Evolutionary conservation across 2,329 filamentous ascomycete species (phyloP).

Genomic region (Aspergillus proliferans): DNA sequence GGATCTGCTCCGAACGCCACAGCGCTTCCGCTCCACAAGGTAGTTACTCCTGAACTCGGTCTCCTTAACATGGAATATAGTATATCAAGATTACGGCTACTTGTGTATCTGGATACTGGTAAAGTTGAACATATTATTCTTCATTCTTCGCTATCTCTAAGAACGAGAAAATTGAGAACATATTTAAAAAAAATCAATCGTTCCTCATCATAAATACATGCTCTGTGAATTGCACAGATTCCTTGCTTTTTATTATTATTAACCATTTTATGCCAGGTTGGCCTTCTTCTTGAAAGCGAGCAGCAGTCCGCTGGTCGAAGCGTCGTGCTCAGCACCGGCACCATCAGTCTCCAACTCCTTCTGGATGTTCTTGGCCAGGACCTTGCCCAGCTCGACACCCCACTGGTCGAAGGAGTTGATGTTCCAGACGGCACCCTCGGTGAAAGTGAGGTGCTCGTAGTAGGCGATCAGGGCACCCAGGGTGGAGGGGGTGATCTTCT

Average conservation of each 20-base stretch:
- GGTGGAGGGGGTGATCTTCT: slow-evolving; percentile 88
- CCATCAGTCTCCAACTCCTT: slow-evolving; percentile 70
- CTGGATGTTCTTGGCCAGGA: slow-evolving; percentile 85
- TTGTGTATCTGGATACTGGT: neutral
- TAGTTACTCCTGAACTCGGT: neutral
- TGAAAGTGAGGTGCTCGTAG: slow-evolving; percentile 98
- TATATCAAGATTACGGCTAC: neutral
- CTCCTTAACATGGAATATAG: neutral
- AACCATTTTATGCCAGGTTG: slow-evolving; percentile 33
- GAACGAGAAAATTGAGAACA: neutral
- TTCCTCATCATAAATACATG: neutral
- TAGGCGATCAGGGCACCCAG: slow-evolving; percentile 94
- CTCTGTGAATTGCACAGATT: neutral
- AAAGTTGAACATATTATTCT: neutral
- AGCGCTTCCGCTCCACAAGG: neutral
- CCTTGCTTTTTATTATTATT: neutral
- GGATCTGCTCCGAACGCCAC: neutral
- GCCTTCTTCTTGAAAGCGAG: slow-evolving; percentile 82
- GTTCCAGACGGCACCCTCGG: slow-evolving; percentile 96
- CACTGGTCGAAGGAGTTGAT: slow-evolving; percentile 99
- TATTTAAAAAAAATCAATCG: neutral
- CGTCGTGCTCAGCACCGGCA: slow-evolving; percentile 71
- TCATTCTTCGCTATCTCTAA: neutral
- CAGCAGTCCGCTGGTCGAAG: slow-evolving; percentile 82
- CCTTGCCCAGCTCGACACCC: slow-evolving; percentile 98